phyloP scores from a whole-genome alignment of 495 filamentous ascomycete genomes.

The Tuber calosporum region DNA sequence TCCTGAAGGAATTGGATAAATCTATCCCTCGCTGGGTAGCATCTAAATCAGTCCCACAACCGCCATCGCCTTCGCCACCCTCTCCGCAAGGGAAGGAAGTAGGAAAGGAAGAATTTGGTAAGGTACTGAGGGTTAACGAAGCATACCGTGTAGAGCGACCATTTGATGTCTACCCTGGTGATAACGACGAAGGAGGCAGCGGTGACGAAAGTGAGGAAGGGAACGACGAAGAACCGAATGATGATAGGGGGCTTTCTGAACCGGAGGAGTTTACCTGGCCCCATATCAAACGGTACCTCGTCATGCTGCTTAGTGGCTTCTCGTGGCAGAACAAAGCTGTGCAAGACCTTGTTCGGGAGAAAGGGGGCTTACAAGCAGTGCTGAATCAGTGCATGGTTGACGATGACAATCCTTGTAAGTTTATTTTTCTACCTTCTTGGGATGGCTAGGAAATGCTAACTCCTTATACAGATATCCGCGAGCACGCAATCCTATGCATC shows the following conservation, averaged over 20 bases:
- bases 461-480: slow-evolving; percentile 52
- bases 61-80: slow-evolving; percentile 7
- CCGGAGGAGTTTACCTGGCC: slow-evolving; percentile 43
- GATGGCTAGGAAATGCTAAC: background rate
- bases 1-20: slow-evolving; percentile 36
- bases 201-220: slow-evolving; percentile 25
- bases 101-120: slow-evolving; percentile 6
- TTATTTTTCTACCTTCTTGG: background rate
- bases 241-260: slow-evolving; percentile 38
- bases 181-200: slow-evolving; percentile 17
- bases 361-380: slow-evolving; percentile 32
- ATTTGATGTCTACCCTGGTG: slow-evolving; percentile 29
- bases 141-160: slow-evolving; percentile 40
- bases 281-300: slow-evolving; percentile 40
- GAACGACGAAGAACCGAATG: slow-evolving; percentile 34
- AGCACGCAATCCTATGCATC: slow-evolving; percentile 70
- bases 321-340: slow-evolving; percentile 39
- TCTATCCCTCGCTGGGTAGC: slow-evolving; percentile 40
- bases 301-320: slow-evolving; percentile 34
- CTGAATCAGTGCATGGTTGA: slow-evolving; percentile 42
- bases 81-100: background rate
- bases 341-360: slow-evolving; percentile 38
- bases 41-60: slow-evolving; percentile 22
- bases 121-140: slow-evolving; percentile 21
- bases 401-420: slow-evolving; percentile 42